Evolutionary conservation across 1,284 basidiomycete genomes (phyloP), one percentile per base, ranked within the genome.

Genomic region (Pseudomicrostroma phylloplanum): DNA sequence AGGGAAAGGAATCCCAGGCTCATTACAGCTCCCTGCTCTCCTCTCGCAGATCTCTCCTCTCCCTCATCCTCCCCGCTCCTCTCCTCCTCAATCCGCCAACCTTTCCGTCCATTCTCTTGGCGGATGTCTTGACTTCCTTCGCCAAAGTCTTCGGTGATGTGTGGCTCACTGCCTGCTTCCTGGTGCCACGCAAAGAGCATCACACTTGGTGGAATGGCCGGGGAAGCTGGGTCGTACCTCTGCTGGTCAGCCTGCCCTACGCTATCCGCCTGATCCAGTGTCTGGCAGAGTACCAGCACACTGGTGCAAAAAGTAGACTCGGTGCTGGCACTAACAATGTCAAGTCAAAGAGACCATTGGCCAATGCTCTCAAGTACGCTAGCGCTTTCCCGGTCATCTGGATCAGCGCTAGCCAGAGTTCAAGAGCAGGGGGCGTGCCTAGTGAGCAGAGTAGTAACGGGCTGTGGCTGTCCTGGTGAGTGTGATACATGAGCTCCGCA

Each of bases 301-400:
- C 55, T 42, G 51, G 55, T 43, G 23, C 62, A 13, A 19, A 56
- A 13, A 17, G 6, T 4, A 3, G 43, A 6, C 15, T 6, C 17
- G 43, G 43, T 21, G 46, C 4, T 23, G 46, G 46, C n/a, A 23
- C 6, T n/a, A 4, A n/a, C 12, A 54, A 25, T 15, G 13, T 23
- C 13, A 54, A 54, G 21, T 23, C 21, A 8, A 26, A 62, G 42
- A 85, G 88, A 43, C 89, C 91, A 1, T 82, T 97, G n/a, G 88
- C 86, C 80, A 99, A 98, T 80, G 93, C 94, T 0, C 79, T 93
- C 63, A 99, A 99, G 83, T 99, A 99, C 78, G 91, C 91, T 0
- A 89, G 91, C 7, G 89, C 94, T 0, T 94, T 99, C 78, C 96
- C 96, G n/a, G 92, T 97, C 59, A 96, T 99, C 67, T 89, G 89